Evolutionary conservation across 163 green algal species (phyloP).

Genomic region (Coccomyxa subellipsoidea): DNA sequence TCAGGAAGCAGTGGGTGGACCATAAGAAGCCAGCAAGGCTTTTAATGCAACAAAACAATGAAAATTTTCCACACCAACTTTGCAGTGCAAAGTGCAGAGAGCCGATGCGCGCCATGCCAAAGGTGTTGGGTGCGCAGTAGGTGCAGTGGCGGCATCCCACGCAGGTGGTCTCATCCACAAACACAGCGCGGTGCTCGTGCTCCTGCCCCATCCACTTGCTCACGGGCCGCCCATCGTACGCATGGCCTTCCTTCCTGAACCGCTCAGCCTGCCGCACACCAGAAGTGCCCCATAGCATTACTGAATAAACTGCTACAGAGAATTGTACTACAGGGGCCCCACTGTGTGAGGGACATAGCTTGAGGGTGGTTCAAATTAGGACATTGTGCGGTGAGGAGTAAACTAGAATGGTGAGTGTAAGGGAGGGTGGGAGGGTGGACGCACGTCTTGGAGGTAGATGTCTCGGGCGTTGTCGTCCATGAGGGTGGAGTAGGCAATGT

Average conservation of each 20-base stretch:
- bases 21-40: too few relatives aligned
- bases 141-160: constrained; percentile 30
- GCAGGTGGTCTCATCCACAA: constrained; percentile 42
- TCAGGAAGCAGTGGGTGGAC: too few relatives aligned
- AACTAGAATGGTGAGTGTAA: too few relatives aligned
- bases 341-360: too few relatives aligned
- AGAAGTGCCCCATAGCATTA: too few relatives aligned
- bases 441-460: constrained; percentile 23
- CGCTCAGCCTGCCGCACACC: background rate
- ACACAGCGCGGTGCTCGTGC: constrained; percentile 30
- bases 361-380: too few relatives aligned
- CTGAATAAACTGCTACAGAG: too few relatives aligned
- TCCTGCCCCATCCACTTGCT: constrained; percentile 24
- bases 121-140: constrained; percentile 19
- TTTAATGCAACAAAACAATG: too few relatives aligned
- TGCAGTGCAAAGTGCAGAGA: background rate
- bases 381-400: too few relatives aligned
- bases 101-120: constrained; percentile 17
- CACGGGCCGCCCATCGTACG: constrained; percentile 32
- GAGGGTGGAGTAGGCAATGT: constrained; percentile 38
- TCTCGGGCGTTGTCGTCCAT: constrained; percentile 16
- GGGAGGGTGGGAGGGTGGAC: too few relatives aligned
- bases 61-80: constrained; percentile 12
- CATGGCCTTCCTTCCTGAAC: constrained; percentile 11
- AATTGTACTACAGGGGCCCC: background rate